Conservation (phyloP, 2,329 filamentous ascomycete genomes). For the Coniochaeta ligniaria region DNA sequence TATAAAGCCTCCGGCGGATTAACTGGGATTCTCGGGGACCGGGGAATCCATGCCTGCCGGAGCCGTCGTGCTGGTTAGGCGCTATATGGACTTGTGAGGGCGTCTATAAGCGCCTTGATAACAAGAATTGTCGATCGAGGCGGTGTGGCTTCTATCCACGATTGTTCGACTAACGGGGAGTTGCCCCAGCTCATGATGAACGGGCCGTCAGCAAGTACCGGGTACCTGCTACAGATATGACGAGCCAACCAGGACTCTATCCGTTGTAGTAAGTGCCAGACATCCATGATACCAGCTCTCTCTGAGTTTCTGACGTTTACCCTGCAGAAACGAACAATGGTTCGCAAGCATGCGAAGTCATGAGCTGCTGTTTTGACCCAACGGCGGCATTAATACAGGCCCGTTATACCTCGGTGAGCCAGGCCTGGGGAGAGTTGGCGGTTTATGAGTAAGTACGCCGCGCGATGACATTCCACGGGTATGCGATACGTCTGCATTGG, state of each 20-base stretch:
- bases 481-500: not conserved
- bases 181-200: not conserved
- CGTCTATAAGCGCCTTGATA: not conserved
- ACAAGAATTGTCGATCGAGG: not conserved
- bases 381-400: not conserved
- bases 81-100: not conserved
- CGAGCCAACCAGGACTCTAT: not conserved
- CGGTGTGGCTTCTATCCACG: not conserved
- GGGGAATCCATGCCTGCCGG: no score
- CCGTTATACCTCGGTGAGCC: not conserved
- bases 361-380: not conserved
- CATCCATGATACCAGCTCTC: not conserved
- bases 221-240: not conserved
- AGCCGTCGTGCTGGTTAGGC: not conserved
- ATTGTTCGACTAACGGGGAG: not conserved
- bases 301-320: not conserved
- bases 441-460: not conserved
- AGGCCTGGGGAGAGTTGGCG: not conserved
- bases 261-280: not conserved
- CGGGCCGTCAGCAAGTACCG: not conserved
- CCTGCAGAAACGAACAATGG: not conserved
- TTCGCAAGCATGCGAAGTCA: not conserved
- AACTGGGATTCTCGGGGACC: no score
- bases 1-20: not conserved
- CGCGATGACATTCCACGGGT: no score